These are phyloP conservation scores for Pleurozium schreberi DNA, from an alignment of 225 moss, liverwort and hornwort genomes.

Conservation along the genomic window DNA sequence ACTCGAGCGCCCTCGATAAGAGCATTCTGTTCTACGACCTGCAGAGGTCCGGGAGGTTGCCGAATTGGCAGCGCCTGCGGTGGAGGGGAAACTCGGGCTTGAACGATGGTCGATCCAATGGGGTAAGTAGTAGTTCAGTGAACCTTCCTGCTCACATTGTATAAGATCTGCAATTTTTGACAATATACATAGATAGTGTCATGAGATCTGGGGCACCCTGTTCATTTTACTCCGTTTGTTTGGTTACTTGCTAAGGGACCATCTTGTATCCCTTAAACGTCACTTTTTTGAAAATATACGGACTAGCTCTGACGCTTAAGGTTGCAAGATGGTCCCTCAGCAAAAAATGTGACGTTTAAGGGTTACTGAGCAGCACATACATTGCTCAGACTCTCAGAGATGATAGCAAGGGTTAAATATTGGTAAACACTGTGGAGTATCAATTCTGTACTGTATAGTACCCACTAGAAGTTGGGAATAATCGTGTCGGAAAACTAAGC, in stretches of 20 bases:
- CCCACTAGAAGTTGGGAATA: too few relatives aligned
- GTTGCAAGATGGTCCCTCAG: too few relatives aligned
- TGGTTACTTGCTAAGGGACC: not conserved
- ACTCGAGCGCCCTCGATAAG: slow-evolving; percentile 29
- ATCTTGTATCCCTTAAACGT: not conserved
- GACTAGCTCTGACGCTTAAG: not conserved
- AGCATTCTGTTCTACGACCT: slow-evolving; percentile 42
- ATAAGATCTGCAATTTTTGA: not conserved
- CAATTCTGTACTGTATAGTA: too few relatives aligned
- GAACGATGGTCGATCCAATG: slow-evolving; percentile 22
- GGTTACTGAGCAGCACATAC: not conserved
- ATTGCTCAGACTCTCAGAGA: not conserved
- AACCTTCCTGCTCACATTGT: not conserved
- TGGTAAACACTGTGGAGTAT: not conserved
- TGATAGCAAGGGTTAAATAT: not conserved
- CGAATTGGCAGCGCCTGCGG: slow-evolving; percentile 29
- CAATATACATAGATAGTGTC: too few relatives aligned
- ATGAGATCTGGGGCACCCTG: not conserved
- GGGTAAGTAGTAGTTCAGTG: not conserved
- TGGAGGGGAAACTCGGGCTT: slow-evolving; percentile 45
- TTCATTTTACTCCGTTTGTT: not conserved
- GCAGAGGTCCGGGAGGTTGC: slow-evolving; percentile 41
- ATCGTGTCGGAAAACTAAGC: not conserved
- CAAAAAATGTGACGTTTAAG: too few relatives aligned
- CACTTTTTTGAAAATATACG: not conserved